Percentiles rank a stretch among this genome's conserved stretches.
Conservation (phyloP, 2,329 filamentous ascomycete genomes). For the Dothiorella sarmentorum region DNA sequence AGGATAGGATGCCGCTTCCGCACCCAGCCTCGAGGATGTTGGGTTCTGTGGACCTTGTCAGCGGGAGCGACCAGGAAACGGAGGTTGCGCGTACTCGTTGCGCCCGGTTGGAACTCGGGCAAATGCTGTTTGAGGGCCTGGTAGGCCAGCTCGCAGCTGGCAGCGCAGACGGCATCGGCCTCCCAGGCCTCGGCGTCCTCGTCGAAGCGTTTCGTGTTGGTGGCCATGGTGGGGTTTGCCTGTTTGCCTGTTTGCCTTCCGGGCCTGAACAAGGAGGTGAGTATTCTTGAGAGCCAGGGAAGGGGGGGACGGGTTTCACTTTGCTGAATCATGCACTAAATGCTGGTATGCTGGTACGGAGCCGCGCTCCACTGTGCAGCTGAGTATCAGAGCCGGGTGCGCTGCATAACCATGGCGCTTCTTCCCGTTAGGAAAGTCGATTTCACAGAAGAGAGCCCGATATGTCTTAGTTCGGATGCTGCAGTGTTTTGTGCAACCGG, state of each 20-base stretch:
- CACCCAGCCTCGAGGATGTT: slow-evolving; percentile 56
- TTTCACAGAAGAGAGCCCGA: not conserved
- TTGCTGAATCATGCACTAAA: not conserved
- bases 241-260: not conserved
- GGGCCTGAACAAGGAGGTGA: not conserved
- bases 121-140: slow-evolving; percentile 44
- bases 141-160: slow-evolving; percentile 44
- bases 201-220: slow-evolving; percentile 50
- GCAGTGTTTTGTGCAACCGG: not conserved
- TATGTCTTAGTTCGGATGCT: not conserved
- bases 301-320: not conserved
- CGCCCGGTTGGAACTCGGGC: slow-evolving; percentile 30
- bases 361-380: not conserved
- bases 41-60: slow-evolving; percentile 25
- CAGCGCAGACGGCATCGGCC: slow-evolving; percentile 49
- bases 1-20: slow-evolving; percentile 54
- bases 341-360: not conserved
- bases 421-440: not conserved
- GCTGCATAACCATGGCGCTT: not conserved
- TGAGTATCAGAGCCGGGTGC: not conserved
- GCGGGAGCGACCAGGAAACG: not conserved
- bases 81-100: slow-evolving; percentile 19
- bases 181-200: slow-evolving; percentile 55
- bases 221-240: not conserved
- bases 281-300: not conserved